These are phyloP conservation scores for Dictyostelium citrinum DNA, from an alignment of 78 protist species.

Conservation along the genomic window DNA sequence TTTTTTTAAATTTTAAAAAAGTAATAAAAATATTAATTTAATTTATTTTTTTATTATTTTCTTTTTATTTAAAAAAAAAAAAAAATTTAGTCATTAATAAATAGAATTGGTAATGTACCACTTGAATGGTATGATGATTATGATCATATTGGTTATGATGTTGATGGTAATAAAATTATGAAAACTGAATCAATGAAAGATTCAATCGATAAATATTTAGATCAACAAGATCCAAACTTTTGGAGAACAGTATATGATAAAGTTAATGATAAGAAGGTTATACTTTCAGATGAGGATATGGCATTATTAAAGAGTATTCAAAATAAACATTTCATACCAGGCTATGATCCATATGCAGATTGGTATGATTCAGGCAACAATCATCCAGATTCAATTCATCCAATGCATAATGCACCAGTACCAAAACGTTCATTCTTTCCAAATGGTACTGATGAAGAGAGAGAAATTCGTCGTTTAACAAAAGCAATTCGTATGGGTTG, in stretches of 20 bases:
- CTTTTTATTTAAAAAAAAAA: no score
- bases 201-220: slow-evolving; percentile 85
- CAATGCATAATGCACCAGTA: slow-evolving; percentile 67
- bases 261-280: slow-evolving; percentile 82
- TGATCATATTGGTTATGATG: slow-evolving; percentile 97
- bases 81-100: slow-evolving; percentile 60
- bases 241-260: slow-evolving; percentile 90
- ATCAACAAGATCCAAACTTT: slow-evolving; percentile 72
- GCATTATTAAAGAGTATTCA: slow-evolving; percentile 83
- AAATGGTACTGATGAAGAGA: slow-evolving; percentile 81
- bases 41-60: background rate
- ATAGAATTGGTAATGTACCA: slow-evolving; percentile 94
- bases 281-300: slow-evolving; percentile 86
- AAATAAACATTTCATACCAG: slow-evolving; percentile 31
- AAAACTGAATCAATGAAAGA: slow-evolving; percentile 68
- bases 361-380: slow-evolving; percentile 73
- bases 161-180: slow-evolving; percentile 93
- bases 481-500: slow-evolving; percentile 59
- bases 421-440: slow-evolving; percentile 91
- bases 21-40: background rate
- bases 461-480: slow-evolving; percentile 48
- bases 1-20: no score
- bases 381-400: slow-evolving; percentile 77
- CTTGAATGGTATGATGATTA: slow-evolving; percentile 96
- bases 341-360: slow-evolving; percentile 21